Conservation (phyloP, 305 asterid species). For the Solanum aculeatissimum region DNA sequence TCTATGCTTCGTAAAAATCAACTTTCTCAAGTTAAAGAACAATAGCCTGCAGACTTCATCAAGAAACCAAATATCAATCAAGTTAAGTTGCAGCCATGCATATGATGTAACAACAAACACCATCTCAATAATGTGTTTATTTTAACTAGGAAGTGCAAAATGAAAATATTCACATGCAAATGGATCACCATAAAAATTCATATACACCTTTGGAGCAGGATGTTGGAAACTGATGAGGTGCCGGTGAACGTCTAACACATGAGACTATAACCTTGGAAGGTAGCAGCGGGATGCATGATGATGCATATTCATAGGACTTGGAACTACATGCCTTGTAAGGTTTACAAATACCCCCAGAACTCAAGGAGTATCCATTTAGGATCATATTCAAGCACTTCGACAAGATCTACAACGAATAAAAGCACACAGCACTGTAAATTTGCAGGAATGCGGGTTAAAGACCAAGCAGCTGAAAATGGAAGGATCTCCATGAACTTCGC, state of each 20-base stretch:
- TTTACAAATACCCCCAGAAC: conserved; percentile 1
- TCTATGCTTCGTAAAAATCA: background rate
- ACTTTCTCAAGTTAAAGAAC: background rate
- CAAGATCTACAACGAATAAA: background rate
- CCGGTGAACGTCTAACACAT: conserved; percentile 1
- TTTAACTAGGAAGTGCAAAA: background rate
- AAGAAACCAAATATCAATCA: background rate
- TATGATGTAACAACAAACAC: background rate
- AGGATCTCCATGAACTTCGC: background rate
- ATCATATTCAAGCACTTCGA: conserved; percentile 1
- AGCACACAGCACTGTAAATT: background rate
- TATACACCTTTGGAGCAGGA: conserved; percentile 15
- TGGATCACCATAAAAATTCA: background rate
- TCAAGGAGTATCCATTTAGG: conserved; percentile 13
- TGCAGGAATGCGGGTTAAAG: background rate
- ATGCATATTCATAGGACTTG: conserved; percentile 4
- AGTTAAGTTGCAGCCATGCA: background rate
- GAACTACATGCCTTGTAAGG: background rate
- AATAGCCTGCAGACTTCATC: background rate
- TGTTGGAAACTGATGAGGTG: background rate
- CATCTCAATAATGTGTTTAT: background rate
- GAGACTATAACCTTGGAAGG: conserved; percentile 3
- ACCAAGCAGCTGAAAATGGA: background rate
- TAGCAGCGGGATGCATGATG: background rate
- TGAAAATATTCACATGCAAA: background rate